These are phyloP conservation scores for Nelumbo lutea DNA, from an alignment of 164 flowering plant genomes.

Conservation along the genomic window DNA sequence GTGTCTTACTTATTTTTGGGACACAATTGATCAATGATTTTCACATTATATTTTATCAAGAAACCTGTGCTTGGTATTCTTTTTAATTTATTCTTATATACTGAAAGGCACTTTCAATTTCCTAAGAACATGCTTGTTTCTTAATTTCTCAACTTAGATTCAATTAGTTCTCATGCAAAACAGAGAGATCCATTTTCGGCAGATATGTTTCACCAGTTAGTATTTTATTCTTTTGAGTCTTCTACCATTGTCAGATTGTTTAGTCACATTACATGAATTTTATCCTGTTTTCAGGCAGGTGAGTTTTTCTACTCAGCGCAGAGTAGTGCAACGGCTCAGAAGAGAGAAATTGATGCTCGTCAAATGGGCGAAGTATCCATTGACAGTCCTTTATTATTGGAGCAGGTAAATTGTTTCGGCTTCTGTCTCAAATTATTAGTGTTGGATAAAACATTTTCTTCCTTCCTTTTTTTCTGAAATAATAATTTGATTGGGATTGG, in stretches of 20 bases:
- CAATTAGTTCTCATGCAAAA: neutral
- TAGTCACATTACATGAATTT: neutral
- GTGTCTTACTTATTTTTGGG: neutral
- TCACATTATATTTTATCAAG: neutral
- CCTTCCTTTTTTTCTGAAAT: neutral
- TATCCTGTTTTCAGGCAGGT: slow-evolving; percentile 59
- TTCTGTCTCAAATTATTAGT: slow-evolving; percentile 2
- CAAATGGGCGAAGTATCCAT: slow-evolving; percentile 52
- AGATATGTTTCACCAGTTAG: neutral
- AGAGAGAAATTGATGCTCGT: slow-evolving; percentile 55
- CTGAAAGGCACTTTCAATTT: neutral
- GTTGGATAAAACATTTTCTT: slow-evolving; percentile 2
- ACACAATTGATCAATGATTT: neutral
- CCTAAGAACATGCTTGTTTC: neutral
- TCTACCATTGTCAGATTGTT: neutral
- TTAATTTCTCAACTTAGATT: neutral
- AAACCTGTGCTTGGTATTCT: too few species aligned
- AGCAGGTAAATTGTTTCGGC: slow-evolving; percentile 43
- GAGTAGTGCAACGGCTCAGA: slow-evolving; percentile 68
- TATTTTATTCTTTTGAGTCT: neutral
- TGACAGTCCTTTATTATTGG: slow-evolving; percentile 68
- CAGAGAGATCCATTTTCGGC: neutral
- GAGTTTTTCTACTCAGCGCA: slow-evolving; percentile 76
- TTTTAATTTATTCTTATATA: neutral
- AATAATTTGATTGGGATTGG: neutral